phyloP scores from a whole-genome alignment of 495 filamentous ascomycete species.

The Hypoxylon subgilvum region DNA sequence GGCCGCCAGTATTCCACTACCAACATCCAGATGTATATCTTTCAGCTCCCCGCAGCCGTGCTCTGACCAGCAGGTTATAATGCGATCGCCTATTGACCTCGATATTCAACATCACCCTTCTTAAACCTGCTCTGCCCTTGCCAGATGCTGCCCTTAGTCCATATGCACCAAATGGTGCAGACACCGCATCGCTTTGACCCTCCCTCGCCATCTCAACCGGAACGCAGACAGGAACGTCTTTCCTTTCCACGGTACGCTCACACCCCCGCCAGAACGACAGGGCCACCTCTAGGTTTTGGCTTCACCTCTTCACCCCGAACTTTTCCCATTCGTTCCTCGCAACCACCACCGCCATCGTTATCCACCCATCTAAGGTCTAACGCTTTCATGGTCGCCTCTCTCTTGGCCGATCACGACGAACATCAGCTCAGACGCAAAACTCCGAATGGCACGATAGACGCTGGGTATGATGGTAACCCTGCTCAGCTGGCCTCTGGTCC shows the following conservation, averaged over 20 bases:
- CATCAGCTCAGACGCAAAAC: slow-evolving; percentile 91
- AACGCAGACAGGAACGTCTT: slow-evolving; percentile 42
- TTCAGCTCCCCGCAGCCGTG: slow-evolving; percentile 42
- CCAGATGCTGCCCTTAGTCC: slow-evolving; percentile 54
- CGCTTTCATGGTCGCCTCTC: slow-evolving; percentile 39
- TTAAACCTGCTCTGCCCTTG: slow-evolving; percentile 19
- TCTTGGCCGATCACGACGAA: slow-evolving; percentile 59
- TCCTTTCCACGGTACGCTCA: slow-evolving; percentile 39
- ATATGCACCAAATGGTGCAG: slow-evolving; percentile 58
- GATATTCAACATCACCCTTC: slow-evolving; percentile 28
- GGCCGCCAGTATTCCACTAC: not conserved
- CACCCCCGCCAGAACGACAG: slow-evolving; percentile 19
- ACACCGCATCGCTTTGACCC: slow-evolving; percentile 45
- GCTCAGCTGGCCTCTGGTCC: slow-evolving; percentile 77
- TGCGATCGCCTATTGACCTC: slow-evolving; percentile 35
- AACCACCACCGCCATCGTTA: slow-evolving; percentile 27
- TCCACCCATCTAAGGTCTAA: slow-evolving; percentile 29
- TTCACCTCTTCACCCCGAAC: slow-evolving; percentile 38
- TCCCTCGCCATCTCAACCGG: slow-evolving; percentile 38
- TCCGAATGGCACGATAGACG: slow-evolving; percentile 88
- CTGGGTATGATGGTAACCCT: slow-evolving; percentile 89
- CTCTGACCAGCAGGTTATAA: slow-evolving; percentile 49
- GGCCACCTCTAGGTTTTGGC: slow-evolving; percentile 20
- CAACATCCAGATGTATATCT: slow-evolving; percentile 37
- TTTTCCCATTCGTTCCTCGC: slow-evolving; percentile 51